Evolutionary conservation across 495 filamentous ascomycete species (phyloP), one percentile per base, ranked within the genome.

Genomic region (Lophiotrema nucula): DNA sequence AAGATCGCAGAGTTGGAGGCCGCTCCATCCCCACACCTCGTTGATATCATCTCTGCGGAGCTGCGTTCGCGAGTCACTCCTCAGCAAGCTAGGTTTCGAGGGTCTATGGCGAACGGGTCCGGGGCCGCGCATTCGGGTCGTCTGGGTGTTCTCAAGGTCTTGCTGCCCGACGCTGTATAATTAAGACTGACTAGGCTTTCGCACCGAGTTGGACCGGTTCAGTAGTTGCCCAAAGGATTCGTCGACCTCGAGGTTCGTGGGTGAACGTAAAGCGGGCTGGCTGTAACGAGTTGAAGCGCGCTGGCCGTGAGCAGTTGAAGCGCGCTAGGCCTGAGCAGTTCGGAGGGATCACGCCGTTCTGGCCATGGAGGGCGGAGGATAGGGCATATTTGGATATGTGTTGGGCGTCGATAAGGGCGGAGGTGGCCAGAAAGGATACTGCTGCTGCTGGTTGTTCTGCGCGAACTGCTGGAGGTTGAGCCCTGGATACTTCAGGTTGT

Each of bases 81-180:
- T 89, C 19, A 93, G 76, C 73, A 96, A 83, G 69, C 90, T 95
- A 37, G 89, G 89, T 42, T 90, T 82, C 12, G 91, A 95, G 1
- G 88, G 86, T 42, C 91, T 83, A 62, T 92, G 88, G 65, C 65
- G 95, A 3, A 65, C 26, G 25, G 57, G 38, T 19, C 19, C 48
- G 0, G 38, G 47, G 23, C 39, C 15, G 19, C 53, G 47, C 28
- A 60, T 46, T n/a, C 62, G 57, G 19, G 15, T 39, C 35, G n/a
- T 23, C 2, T 53, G 49, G 18, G 72, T 54, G 31, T 69, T 70
- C 44, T 95, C 90, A 5, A 85, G 80, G 22, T 96, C 91, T 58
- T 89, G 72, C 69, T 98, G 93, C 22, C 93, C 93, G 24, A 96
- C 92, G 1, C 92, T 97, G 70, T 97, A 97, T 4, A 93, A 98